These are phyloP conservation scores for Pseudogymnoascus sp. DNA, from an alignment of 2,329 filamentous ascomycete genomes.

Conservation along the genomic window DNA sequence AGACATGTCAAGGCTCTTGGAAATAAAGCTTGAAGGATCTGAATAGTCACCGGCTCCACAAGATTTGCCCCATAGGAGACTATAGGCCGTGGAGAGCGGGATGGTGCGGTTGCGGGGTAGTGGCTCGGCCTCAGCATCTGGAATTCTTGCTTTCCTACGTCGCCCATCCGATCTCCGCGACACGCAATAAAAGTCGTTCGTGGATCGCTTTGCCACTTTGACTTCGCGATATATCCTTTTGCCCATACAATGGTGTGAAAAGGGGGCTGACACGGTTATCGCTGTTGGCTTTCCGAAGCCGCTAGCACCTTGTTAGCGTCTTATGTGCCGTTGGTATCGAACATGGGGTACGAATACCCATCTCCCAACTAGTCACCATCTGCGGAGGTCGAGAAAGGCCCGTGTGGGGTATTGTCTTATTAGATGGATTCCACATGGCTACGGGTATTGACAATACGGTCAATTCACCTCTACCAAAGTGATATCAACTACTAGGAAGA, in stretches of 20 bases:
- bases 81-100: background rate
- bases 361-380: background rate
- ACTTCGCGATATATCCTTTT: background rate
- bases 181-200: background rate
- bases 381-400: background rate
- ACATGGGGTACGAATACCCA: background rate
- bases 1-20: background rate
- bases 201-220: background rate
- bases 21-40: background rate
- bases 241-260: background rate
- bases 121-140: background rate
- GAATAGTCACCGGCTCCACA: background rate
- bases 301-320: background rate
- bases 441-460: background rate
- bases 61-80: background rate
- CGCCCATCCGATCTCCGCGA: background rate
- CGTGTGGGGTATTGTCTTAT: background rate
- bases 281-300: background rate
- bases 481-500: background rate
- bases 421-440: background rate
- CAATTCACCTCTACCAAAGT: background rate
- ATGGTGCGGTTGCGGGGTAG: background rate
- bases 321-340: background rate
- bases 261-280: background rate
- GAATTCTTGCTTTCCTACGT: background rate